A percentile compares a stretch with the other conserved stretches of the same genome.
Evolutionary conservation across 306 rosid species (phyloP).

Genomic region (Acacia crassicarpa): DNA sequence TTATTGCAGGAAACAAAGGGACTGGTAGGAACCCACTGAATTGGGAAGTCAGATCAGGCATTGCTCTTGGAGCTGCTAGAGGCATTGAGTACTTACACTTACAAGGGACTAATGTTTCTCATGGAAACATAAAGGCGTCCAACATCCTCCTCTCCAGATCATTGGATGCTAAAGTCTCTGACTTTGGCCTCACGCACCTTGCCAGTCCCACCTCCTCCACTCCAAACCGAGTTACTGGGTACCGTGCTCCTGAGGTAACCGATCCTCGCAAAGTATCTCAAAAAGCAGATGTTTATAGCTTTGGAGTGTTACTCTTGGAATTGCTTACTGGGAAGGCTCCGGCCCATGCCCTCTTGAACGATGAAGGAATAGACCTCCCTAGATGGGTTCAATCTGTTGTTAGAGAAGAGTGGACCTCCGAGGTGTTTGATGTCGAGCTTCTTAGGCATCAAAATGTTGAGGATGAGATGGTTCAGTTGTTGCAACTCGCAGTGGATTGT

Average conservation of each 20-base stretch:
- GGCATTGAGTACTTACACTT: constrained; percentile 68
- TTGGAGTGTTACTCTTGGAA: constrained; percentile 70
- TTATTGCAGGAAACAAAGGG: constrained; percentile 58
- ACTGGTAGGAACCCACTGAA: constrained; percentile 68
- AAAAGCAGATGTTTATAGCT: constrained; percentile 74
- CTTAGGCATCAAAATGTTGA: constrained; percentile 63
- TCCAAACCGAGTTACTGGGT: constrained; percentile 64
- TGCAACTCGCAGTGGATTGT: constrained; percentile 77
- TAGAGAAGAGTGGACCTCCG: constrained; percentile 72
- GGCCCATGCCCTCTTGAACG: constrained; percentile 55
- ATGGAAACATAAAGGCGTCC: constrained; percentile 71
- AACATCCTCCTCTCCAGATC: constrained; percentile 64
- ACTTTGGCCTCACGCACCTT: constrained; percentile 68
- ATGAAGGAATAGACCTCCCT: constrained; percentile 75
- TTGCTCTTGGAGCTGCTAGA: constrained; percentile 71
- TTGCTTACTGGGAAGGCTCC: constrained; percentile 79
- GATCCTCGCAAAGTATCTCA: constrained; percentile 72
- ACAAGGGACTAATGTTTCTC: constrained; percentile 62
- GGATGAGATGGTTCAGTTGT: constrained; percentile 71
- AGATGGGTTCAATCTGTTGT: constrained; percentile 80
- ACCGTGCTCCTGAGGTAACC: constrained; percentile 71
- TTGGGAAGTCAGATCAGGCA: constrained; percentile 62
- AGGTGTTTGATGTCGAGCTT: constrained; percentile 68
- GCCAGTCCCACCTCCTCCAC: constrained; percentile 62
- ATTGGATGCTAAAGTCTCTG: constrained; percentile 62